Base-by-base conservation (phyloP, 2,329 filamentous ascomycete genomes). In the Colletotrichum echinochloae region DNA sequence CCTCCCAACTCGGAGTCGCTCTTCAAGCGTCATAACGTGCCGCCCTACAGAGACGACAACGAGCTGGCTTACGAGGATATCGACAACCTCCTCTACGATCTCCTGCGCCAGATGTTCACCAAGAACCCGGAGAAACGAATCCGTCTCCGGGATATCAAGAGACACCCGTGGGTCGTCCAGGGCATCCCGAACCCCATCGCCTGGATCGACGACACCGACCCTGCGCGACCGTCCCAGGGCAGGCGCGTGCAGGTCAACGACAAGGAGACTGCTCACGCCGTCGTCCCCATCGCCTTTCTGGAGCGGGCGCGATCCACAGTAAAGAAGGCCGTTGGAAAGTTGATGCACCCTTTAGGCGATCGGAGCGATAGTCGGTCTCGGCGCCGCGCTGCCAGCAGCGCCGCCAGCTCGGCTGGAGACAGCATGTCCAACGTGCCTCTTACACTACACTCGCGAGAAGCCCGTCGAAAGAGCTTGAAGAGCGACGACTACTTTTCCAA, bases 191-290 rank as follows among this genome's bases (percentile, higher is more conserved):
- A 97, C 74, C 88, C 91, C 46, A 84, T 89, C 39, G 86, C 87
- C 12, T 99, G 96, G 96, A 89, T 98, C n/a, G 94, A 97, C 75
- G 94, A 97, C 73, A 97, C 95, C 1, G 95, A 98, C 76, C 94
- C 95, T 2, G 91, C 90, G 46, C 88, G 91, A 44, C 91, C 91
- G 70, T 91, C 90, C 39, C 89, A 93, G 66, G 94, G 94, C 74
- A 91, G 92, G 78, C 94, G 90, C 80, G 98, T 99, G 76, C 92
- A 98, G 79, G 94, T 98, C 57, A 95, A 97, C 70, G 94, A 94
- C 74, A 91, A 91, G 77, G 96, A 99, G 81, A 90, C 99, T 76
- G 95, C 94, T 55, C 89, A 90, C 65, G 96, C 96, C 66, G 96
- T 99, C 65, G 92, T 97, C 20, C 95, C 95, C 44, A 89, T 98